These are phyloP conservation scores for Penicillium cinerascens DNA, from an alignment of 495 filamentous ascomycete species.

Conservation along the genomic window DNA sequence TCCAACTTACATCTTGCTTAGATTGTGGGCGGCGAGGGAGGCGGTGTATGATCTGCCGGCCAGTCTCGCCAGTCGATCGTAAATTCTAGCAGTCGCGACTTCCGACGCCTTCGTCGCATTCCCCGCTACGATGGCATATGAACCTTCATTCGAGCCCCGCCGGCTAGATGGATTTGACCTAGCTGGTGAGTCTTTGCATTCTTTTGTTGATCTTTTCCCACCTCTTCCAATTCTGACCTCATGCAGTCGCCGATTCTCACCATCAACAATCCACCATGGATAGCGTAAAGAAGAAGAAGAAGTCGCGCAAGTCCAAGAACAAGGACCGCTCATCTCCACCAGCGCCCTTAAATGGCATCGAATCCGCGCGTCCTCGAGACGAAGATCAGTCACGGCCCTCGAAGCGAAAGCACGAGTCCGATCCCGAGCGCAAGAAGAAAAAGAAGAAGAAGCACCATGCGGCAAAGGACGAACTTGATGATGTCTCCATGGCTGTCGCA, in stretches of 20 bases:
- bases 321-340: background rate
- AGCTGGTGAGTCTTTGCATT: background rate
- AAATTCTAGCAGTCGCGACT: background rate
- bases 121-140: background rate
- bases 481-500: background rate
- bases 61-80: background rate
- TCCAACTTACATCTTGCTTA: background rate
- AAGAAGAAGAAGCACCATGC: constrained; percentile 14
- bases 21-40: background rate
- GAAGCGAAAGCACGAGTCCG: constrained; percentile 23
- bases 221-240: background rate
- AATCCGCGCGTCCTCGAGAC: background rate
- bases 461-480: background rate
- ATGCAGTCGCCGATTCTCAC: background rate
- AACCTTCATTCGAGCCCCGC: background rate
- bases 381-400: constrained; percentile 2
- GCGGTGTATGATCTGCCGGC: background rate
- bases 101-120: background rate
- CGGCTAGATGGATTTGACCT: background rate
- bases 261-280: background rate
- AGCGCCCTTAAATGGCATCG: background rate
- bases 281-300: constrained; percentile 12
- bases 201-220: background rate
- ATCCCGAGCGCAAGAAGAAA: constrained; percentile 13
- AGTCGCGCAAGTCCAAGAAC: constrained; percentile 1